Conservation (phyloP, 139 green algal genomes). For the Volvox reticuliferus region DNA sequence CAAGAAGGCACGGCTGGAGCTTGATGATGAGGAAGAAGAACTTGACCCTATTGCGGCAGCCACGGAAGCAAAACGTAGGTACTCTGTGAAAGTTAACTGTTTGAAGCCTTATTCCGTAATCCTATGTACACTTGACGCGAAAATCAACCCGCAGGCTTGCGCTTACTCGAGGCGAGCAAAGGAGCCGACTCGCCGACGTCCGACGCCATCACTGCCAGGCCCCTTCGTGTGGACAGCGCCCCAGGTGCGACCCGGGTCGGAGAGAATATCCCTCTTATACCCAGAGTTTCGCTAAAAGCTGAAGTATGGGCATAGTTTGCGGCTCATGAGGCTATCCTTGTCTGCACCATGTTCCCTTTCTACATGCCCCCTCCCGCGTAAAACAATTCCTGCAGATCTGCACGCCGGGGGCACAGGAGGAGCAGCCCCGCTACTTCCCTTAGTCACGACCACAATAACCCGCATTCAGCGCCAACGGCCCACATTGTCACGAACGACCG, state of each 20-base stretch:
- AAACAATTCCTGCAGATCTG: neutral
- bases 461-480: slow-evolving; percentile 1
- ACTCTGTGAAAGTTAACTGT: neutral
- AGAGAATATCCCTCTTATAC: no score
- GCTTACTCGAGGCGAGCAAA: slow-evolving; percentile 6
- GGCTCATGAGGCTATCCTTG: no score
- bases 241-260: neutral
- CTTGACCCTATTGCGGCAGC: slow-evolving; percentile 17
- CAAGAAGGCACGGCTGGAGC: slow-evolving; percentile 15
- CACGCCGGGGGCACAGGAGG: neutral
- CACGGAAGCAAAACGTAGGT: slow-evolving; percentile 39
- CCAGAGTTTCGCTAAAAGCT: no score
- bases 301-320: no score
- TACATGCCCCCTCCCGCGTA: no score
- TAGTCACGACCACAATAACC: slow-evolving; percentile 30
- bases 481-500: neutral
- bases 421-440: neutral
- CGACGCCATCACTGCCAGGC: neutral
- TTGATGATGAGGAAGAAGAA: neutral
- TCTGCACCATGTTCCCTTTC: no score
- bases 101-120: neutral
- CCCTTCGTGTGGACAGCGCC: slow-evolving; percentile 11
- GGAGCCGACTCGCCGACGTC: neutral
- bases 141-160: slow-evolving; percentile 11
- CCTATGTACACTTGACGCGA: neutral